These are phyloP conservation scores for Ophiostoma tasmaniense DNA, from an alignment of 2,329 filamentous ascomycete genomes.

Conservation along the genomic window DNA sequence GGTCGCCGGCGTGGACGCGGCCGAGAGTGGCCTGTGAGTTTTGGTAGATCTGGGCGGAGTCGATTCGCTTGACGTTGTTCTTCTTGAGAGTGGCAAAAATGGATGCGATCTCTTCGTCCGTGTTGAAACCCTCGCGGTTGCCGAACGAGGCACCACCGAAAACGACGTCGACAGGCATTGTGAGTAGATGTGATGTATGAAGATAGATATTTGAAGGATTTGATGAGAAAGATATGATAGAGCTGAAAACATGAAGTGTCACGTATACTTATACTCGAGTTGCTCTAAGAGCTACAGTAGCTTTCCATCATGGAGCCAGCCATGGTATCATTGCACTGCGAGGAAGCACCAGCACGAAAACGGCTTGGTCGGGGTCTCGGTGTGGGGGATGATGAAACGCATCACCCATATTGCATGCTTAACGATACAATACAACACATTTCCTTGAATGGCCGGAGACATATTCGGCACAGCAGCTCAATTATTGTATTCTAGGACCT, in stretches of 20 bases:
- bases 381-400: neutral
- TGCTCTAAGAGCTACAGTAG: too few relatives aligned
- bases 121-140: neutral
- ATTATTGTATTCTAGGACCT: neutral
- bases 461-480: neutral
- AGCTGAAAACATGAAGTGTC: neutral
- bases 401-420: neutral
- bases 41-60: slow-evolving; percentile 18
- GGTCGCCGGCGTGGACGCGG: neutral
- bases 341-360: neutral
- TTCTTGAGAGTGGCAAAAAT: neutral
- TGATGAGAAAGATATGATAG: neutral
- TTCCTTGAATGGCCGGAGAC: neutral
- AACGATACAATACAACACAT: neutral
- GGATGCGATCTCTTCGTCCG: neutral
- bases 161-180: neutral
- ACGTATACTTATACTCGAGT: neutral
- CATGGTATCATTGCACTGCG: too few relatives aligned
- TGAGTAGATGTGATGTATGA: too few relatives aligned
- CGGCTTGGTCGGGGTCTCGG: too few relatives aligned
- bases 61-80: neutral
- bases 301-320: too few relatives aligned
- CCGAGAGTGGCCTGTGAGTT: neutral
- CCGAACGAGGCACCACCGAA: neutral
- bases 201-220: too few relatives aligned